Evolutionary conservation across 768 basidiomycete species (phyloP), one percentile per base, ranked within the genome.

Genomic region (Lentinula sp.): DNA sequence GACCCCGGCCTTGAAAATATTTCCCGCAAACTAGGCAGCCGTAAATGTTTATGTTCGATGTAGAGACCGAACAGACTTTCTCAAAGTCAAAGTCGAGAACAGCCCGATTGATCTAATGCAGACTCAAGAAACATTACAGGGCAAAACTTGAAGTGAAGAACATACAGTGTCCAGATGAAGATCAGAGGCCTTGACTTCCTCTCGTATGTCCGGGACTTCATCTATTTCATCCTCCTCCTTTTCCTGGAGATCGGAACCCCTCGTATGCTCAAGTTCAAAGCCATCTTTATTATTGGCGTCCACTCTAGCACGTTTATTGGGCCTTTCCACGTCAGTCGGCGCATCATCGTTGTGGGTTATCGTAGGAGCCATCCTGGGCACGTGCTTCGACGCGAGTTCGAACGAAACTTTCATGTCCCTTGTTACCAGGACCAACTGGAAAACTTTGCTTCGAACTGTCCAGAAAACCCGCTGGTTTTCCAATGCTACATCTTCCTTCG

Each of bases 1-100:
- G 87, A 39, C 97, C 96, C 68, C 97, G 81, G 28, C 97, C 97
- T 80, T 98, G 96, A 71, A 97, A 98, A 73, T 98, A 99, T 77
- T 97, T 98, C 59, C 97, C 97, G 71, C 93, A 95, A 15, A 98
- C 95, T 57, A 99, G 85, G 71, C 97, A 99, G 37, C 93, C 94
- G 70, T 99, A 99, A 64, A 90, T 91, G 74, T 99, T 97, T 81
- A 97, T 95, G 74, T 98, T 96, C 45, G 92, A 91, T 59, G 93
- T 81, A 39, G 93, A 97, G 56, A 98, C 93, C 8, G 96, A 98
- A 80, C 97, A 99, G 32, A 98, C 85, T 80, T 96, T 95, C 77
- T 99, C 97, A 68, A 99, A 99, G 76, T 99, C 97, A 75, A 99
- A 99, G 74, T 99, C 97, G 61, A 99, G 85, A 49, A 86, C 80